A percentile compares a stretch with the other conserved stretches of the same genome.
Evolutionary conservation across 108 stramenopile species (phyloP).

Genomic region (Nitzschia palea): DNA sequence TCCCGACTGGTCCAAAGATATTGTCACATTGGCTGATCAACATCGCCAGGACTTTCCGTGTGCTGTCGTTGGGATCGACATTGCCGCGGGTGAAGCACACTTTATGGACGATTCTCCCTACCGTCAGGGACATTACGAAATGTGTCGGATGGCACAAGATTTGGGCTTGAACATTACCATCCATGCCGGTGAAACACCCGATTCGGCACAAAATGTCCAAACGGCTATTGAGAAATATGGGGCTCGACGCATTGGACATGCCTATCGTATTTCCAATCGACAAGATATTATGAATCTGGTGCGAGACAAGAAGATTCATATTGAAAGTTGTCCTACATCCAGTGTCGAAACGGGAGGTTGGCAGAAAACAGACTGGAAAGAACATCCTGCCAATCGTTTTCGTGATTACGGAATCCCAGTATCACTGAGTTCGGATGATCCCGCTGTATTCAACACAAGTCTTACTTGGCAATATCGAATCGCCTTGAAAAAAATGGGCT

Average conservation of each 20-base stretch:
- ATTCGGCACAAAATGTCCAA: slow-evolving; percentile 50
- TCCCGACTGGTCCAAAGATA: slow-evolving; percentile 64
- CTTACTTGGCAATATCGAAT: slow-evolving; percentile 62
- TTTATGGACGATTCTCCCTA: slow-evolving; percentile 47
- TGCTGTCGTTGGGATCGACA: slow-evolving; percentile 67
- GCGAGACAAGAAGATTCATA: slow-evolving; percentile 41
- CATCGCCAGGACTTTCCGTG: slow-evolving; percentile 51
- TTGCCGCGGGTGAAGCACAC: slow-evolving; percentile 77
- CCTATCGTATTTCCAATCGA: slow-evolving; percentile 43
- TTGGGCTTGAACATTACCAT: slow-evolving; percentile 56
- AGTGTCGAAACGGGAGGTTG: slow-evolving; percentile 38
- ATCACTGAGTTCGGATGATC: slow-evolving; percentile 70
- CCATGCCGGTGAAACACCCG: slow-evolving; percentile 60
- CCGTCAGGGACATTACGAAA: slow-evolving; percentile 47
- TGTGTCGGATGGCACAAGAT: slow-evolving; percentile 51
- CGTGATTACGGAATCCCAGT: slow-evolving; percentile 36
- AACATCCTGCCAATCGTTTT: slow-evolving; percentile 53
- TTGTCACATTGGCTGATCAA: slow-evolving; percentile 48
- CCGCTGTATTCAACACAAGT: slow-evolving; percentile 65
- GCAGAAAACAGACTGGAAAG: slow-evolving; percentile 48
- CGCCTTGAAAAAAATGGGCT: slow-evolving; percentile 54
- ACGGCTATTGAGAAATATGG: slow-evolving; percentile 56
- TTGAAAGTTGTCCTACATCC: slow-evolving; percentile 71
- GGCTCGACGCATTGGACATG: slow-evolving; percentile 72
- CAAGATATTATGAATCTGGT: slow-evolving; percentile 43